Evolutionary conservation across 768 basidiomycete species (phyloP), one percentile per base, ranked within the genome.

Genomic region (Amanita fuliginea): DNA sequence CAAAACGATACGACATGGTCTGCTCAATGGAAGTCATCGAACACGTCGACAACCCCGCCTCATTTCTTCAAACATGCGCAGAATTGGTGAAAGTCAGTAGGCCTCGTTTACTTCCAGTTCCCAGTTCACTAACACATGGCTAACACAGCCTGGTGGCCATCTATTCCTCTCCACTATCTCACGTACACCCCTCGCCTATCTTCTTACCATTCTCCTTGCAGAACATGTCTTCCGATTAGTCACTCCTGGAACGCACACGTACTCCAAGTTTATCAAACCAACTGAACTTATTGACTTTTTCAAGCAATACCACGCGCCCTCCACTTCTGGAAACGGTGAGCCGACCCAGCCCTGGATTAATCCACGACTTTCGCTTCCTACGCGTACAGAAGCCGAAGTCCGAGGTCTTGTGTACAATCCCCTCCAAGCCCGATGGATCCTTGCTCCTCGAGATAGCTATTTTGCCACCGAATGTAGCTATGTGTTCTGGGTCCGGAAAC

Each of bases 11-110:
- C 60, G 95, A 98, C 62, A 77, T 93, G 16, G 93, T 99, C 11
- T 96, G 92, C 61, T 87, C 93, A 8, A 90, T 98, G 90, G 96
- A 99, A 64, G 95, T 99, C 6, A 62, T 99, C 26, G 96, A 99
- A 67, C 96, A 99, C 60, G 96, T 99, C 45, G 88, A 96, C 61
- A 84, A 95, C 94, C 96, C 1, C 1, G 72, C 78, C 5, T 73
- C 75, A 6, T 99, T 99, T 64, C 73, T 99, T 43, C 70, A 77
- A 24, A 80, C 83, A 34, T 86, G 92, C 55, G 86, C 86, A 0
- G 74, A 83, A 51, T 75, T 98, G 26, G 78, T 95, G 56, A 98
- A 96, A 70, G 94, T 92, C 54, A 36, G 21, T 33, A n/a, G n/a
- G n/a, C n/a, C 39, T 30, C 13, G 28, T 44, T 21, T 18, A n/a